Percentiles rank a stretch among this genome's conserved stretches.
Conservation (phyloP, 2,329 filamentous ascomycete species). For the Beauveria asiatica region DNA sequence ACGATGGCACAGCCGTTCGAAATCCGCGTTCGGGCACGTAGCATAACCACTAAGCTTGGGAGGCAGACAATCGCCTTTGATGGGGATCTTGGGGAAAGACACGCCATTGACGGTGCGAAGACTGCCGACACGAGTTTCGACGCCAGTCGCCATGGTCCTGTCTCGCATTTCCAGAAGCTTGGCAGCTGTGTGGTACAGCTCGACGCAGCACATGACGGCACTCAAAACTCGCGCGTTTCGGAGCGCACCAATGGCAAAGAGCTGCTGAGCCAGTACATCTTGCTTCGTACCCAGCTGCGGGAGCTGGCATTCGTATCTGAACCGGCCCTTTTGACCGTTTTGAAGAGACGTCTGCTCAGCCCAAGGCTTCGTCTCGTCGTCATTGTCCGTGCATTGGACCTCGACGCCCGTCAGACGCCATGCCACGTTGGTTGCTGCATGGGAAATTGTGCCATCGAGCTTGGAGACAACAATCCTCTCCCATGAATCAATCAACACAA, state of each 20-base stretch:
- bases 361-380: not conserved
- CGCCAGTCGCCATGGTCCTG: not conserved
- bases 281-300: not conserved
- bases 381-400: not conserved
- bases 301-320: not conserved
- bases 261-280: not conserved
- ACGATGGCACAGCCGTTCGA: not conserved
- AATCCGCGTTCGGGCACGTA: not conserved
- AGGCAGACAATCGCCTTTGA: not conserved
- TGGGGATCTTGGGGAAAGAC: not conserved
- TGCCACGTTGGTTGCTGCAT: not conserved
- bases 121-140: not conserved
- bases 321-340: not conserved
- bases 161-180: not conserved
- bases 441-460: not conserved
- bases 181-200: not conserved
- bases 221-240: not conserved
- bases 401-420: not conserved
- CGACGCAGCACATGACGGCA: constrained; percentile 1
- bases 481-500: not conserved
- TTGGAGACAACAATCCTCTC: not conserved
- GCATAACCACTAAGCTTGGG: constrained; percentile 6
- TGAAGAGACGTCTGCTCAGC: not conserved
- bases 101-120: not conserved
- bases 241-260: not conserved